Evolutionary conservation across 2,329 filamentous ascomycete genomes (phyloP), one percentile per base, ranked within the genome.

Genomic region (Fusarium sp.): DNA sequence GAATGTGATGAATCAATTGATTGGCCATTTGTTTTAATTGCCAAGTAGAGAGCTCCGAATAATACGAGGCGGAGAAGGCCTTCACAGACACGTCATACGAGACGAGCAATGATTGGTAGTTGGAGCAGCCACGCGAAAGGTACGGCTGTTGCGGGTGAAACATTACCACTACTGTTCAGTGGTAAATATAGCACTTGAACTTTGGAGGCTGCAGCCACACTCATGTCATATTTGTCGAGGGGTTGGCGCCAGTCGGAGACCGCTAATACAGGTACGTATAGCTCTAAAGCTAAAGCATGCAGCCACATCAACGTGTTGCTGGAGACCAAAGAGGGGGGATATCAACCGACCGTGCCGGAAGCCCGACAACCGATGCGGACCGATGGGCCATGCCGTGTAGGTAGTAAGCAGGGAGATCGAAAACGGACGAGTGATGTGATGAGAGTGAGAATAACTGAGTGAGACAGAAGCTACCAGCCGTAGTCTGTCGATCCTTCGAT

Each of bases 81-180:
- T 33, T 22, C 40, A 64, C 34, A 22, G 22, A 14, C 26, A 22
- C 20, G 55, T 49, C 66, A 63, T 67, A 67, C 66, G 66, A 69
- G 40, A 28, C 17, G 36, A 9, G n/a, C 22, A 69, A 18, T 67
- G 66, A 70, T 69, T 69, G 66, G 66, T n/a, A 44, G 49, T 22
- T 17, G 39, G 7, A 22, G 45, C 36, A 65, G 31, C 61, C 66
- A 69, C 66, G 65, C 56, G 36, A 51, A 51, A 56, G 58, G 45
- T 40, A 46, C 45, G 18, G 44, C 17, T 46, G 8, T 26, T 49
- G 20, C 17, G 39, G 36, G 60, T 69, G 55, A 69, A 62, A 58
- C 65, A 49, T 5, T 24, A 31, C 38, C 36, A 39, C 26, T 26
- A 24, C 15, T 7, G 34, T 17, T 11, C 4, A 26, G 22, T 22